phyloP scores from a whole-genome alignment of 1,284 basidiomycete species.

The Paramarasmius palmivorus region DNA sequence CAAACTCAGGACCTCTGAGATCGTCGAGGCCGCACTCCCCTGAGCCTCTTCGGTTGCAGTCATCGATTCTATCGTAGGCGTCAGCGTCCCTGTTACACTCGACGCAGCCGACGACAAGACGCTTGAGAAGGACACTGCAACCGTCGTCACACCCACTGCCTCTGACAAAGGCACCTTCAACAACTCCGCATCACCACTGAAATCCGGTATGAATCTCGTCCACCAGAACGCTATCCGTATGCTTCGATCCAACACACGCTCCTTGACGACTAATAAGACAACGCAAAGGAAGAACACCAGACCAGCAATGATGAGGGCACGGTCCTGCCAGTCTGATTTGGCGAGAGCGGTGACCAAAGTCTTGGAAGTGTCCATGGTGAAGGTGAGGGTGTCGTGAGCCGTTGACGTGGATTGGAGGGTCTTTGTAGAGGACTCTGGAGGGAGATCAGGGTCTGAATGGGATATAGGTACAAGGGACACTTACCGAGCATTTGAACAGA shows the following conservation, averaged over 20 bases:
- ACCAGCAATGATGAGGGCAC: slow-evolving; percentile 76
- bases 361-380: slow-evolving; percentile 77
- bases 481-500: slow-evolving; percentile 83
- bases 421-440: slow-evolving; percentile 76
- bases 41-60: too few species aligned
- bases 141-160: slow-evolving; percentile 9
- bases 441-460: slow-evolving; percentile 4
- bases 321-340: slow-evolving; percentile 90
- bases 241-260: slow-evolving; percentile 77
- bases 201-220: slow-evolving; percentile 66
- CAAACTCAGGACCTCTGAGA: too few species aligned
- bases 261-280: slow-evolving; percentile 83
- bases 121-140: neutral
- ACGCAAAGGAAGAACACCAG: slow-evolving; percentile 84
- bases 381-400: slow-evolving; percentile 78
- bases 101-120: neutral
- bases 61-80: too few species aligned
- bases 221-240: slow-evolving; percentile 76
- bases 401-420: slow-evolving; percentile 74
- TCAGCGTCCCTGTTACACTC: neutral
- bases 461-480: slow-evolving; percentile 19
- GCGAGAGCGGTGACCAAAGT: slow-evolving; percentile 84
- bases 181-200: slow-evolving; percentile 31
- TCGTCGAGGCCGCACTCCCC: too few species aligned
- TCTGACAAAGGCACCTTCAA: slow-evolving; percentile 28